These are phyloP conservation scores for Pseudocercospora vitis DNA, from an alignment of 2,329 filamentous ascomycete genomes.

Conservation along the genomic window DNA sequence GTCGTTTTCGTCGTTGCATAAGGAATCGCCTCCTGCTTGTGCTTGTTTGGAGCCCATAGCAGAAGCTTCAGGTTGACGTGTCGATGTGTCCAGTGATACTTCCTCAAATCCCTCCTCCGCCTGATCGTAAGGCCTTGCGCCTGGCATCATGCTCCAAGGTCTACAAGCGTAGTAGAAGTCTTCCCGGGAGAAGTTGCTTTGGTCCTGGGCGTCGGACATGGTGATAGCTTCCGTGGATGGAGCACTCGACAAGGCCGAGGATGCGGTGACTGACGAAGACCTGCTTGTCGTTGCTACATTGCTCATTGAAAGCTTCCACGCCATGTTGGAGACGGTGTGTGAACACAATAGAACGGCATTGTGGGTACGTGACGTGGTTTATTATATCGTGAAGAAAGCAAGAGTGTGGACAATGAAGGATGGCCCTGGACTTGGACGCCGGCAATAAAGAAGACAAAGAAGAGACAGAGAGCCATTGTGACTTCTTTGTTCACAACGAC, in stretches of 20 bases:
- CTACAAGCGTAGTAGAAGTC: constrained; percentile 1
- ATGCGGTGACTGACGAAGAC: not conserved
- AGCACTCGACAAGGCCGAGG: not conserved
- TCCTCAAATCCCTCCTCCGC: constrained; percentile 17
- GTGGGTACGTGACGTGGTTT: not conserved
- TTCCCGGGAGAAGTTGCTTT: not conserved
- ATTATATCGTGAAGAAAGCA: not conserved
- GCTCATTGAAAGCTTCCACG: not conserved
- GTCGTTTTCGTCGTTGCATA: constrained; percentile 12
- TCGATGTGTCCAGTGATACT: no score
- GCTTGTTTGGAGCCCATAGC: no score
- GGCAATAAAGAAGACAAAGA: not conserved
- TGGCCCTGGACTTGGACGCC: not conserved
- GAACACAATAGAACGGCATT: constrained; percentile 3
- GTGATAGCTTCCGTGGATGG: not conserved
- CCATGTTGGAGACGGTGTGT: not conserved
- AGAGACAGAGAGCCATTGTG: constrained; percentile 1
- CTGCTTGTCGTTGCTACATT: not conserved
- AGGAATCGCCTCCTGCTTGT: constrained; percentile 4
- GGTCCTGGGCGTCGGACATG: not conserved
- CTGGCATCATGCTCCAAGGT: not conserved
- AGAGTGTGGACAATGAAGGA: not conserved
- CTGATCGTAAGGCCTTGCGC: no score
- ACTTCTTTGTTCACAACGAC: not conserved
- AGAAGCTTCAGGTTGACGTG: no score